Base-by-base conservation (phyloP, 2,329 filamentous ascomycete genomes). In the Dothistroma pini region DNA sequence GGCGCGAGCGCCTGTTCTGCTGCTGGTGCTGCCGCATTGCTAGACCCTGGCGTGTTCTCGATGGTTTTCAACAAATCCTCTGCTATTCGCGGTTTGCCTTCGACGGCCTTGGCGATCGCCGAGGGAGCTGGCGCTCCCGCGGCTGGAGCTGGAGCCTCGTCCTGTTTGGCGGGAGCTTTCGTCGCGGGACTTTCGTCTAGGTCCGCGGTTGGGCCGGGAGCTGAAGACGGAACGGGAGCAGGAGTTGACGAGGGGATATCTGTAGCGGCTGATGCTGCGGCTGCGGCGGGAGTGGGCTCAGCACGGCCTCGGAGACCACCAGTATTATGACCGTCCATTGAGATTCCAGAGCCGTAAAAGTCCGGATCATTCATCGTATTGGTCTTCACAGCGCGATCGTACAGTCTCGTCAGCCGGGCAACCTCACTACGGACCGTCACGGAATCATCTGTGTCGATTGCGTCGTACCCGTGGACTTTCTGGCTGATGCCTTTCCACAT, bases 401-500 rank as follows among this genome's bases (percentile, higher is more conserved):
- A 77, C 14, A 77, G 66, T 29, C 75, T 66, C 4, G 75, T 77
- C 49, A 74, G 57, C 32, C 72, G 54, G 2, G 72, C 72, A 4
- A 74, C 71, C 57, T 74, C 72, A 56, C 72, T 75, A 1, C 77
- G 66, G 0, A 79, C 76, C n/a, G 75, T 79, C 34, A 79, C 76
- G 5, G 67, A 63, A 25, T 77, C 75, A 35, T 79, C 77, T 2
- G 75, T 78, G 56, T 78, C 77, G 48, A 80, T 78, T 44, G 78
- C 78, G 59, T 78, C 75, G 64, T 79, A 80, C 11, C 78, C 78
- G 58, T 80, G 77, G 11, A 75, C 70, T 2, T 71, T 71, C n/a
- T 71, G 71, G 35, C 71, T 71, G 35, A 80, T 79, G 16, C 78
- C 78, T 32, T 76, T 66, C 78, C 78, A 77, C 75, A 78, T 78